Percentiles rank a stretch among this genome's conserved stretches.
Evolutionary conservation across 345 rosid genomes (phyloP).

Genomic region (Eucalyptus pumila): DNA sequence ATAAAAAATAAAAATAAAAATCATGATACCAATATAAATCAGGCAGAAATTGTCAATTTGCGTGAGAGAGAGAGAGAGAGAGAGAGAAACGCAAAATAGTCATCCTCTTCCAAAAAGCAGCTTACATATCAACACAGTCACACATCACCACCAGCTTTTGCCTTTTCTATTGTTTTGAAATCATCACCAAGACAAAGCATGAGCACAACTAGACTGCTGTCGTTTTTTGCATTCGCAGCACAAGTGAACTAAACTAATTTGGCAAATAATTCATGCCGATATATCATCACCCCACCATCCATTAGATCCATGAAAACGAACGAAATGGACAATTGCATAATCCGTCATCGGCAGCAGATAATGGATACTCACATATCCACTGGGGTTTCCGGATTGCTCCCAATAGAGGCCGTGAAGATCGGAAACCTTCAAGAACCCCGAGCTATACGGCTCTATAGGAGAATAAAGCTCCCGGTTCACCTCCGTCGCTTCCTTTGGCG

Average conservation of each 20-base stretch:
- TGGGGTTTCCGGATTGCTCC: slow-evolving; percentile 93
- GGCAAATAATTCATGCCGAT: neutral
- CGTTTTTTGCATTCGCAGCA: neutral
- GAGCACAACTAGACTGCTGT: neutral
- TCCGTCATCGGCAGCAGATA: neutral
- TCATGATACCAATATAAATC: neutral
- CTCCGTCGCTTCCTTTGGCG: slow-evolving; percentile 13
- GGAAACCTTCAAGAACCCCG: slow-evolving; percentile 72
- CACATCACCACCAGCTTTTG: neutral
- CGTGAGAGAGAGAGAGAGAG: too few species aligned
- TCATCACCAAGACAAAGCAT: neutral
- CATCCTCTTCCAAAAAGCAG: neutral
- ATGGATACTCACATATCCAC: slow-evolving; percentile 54
- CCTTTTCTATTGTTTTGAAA: neutral
- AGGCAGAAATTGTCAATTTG: neutral
- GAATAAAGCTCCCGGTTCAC: slow-evolving; percentile 42
- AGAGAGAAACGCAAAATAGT: neutral
- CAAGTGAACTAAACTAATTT: neutral
- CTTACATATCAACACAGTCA: neutral
- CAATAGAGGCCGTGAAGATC: slow-evolving; percentile 63
- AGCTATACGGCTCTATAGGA: slow-evolving; percentile 51
- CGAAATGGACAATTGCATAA: neutral
- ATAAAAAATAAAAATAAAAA: neutral
- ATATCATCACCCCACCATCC: neutral
- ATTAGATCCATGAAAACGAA: neutral